These are phyloP conservation scores for Saccharata proteae DNA, from an alignment of 2,329 filamentous ascomycete species.

Conservation along the genomic window DNA sequence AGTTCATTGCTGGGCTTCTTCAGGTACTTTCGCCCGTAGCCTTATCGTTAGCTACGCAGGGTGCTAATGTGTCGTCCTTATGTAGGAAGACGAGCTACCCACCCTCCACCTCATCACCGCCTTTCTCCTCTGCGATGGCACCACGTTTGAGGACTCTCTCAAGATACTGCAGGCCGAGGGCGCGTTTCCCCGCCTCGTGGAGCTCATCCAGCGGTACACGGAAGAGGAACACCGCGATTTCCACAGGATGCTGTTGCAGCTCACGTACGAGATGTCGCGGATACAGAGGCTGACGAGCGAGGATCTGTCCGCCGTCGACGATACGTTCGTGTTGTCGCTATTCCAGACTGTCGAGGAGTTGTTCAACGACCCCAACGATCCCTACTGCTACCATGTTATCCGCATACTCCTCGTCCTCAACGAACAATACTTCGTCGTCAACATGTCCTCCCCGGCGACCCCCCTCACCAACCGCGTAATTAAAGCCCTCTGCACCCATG, in stretches of 20 bases:
- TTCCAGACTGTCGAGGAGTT: constrained; percentile 80
- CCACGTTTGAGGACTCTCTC: constrained; percentile 67
- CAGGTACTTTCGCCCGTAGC: constrained; percentile 33
- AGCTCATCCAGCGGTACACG: constrained; percentile 58
- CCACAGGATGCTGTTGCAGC: constrained; percentile 70
- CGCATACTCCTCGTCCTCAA: constrained; percentile 88
- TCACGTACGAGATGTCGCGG: constrained; percentile 93
- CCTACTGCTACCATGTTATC: constrained; percentile 92
- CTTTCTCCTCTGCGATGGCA: constrained; percentile 79
- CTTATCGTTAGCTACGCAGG: not conserved
- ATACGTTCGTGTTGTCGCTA: constrained; percentile 71
- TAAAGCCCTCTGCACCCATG: constrained; percentile 74
- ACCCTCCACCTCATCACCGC: constrained; percentile 73
- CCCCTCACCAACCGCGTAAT: constrained; percentile 84
- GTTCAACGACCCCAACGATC: constrained; percentile 77
- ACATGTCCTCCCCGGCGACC: constrained; percentile 34
- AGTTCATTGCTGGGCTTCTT: constrained; percentile 83
- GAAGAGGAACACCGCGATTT: constrained; percentile 54
- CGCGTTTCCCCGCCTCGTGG: constrained; percentile 71
- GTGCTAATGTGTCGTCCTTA: no score
- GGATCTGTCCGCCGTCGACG: constrained; percentile 59
- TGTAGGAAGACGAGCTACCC: constrained; percentile 71
- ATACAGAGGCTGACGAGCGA: constrained; percentile 69
- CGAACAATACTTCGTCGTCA: constrained; percentile 88
- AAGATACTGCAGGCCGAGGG: constrained; percentile 78